Evolutionary conservation across 1,284 basidiomycete genomes (phyloP).

Genomic region (Boletus chippewaensis): DNA sequence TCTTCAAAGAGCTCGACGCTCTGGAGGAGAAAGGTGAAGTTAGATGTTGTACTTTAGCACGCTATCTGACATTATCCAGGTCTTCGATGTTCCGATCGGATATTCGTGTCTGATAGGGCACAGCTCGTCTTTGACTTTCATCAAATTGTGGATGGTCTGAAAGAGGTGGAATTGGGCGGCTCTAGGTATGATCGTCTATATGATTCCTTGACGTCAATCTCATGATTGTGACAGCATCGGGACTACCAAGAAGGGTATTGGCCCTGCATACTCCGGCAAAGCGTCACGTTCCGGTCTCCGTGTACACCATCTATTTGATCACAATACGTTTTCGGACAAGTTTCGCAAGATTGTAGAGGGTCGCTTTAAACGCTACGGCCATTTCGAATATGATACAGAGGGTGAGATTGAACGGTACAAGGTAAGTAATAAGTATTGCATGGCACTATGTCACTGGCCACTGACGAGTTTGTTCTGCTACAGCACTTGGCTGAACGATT

Average conservation of each 20-base stretch:
- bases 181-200: conserved; percentile 48
- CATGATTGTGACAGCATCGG: conserved; percentile 64
- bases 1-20: conserved; percentile 90
- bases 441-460: not conserved
- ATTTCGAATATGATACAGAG: conserved; percentile 98
- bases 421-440: conserved; percentile 35
- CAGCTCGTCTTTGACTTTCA: conserved; percentile 99
- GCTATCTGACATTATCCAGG: conserved; percentile 43
- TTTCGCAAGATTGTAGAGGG: conserved; percentile 97
- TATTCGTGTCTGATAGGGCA: conserved; percentile 93
- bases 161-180: conserved; percentile 95
- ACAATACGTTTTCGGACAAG: conserved; percentile 79
- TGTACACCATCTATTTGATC: conserved; percentile 94
- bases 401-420: conserved; percentile 92
- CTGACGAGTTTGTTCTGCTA: not conserved
- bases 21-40: conserved; percentile 76
- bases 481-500: conserved; percentile 82
- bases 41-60: not conserved
- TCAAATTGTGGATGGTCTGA: conserved; percentile 97
- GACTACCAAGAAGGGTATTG: conserved; percentile 97
- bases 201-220: conserved; percentile 4
- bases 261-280: conserved; percentile 97
- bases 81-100: conserved; percentile 77
- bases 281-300: conserved; percentile 93
- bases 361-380: conserved; percentile 95